Base-by-base conservation (phyloP, 768 basidiomycete species). In the Tylopilus sp. region DNA sequence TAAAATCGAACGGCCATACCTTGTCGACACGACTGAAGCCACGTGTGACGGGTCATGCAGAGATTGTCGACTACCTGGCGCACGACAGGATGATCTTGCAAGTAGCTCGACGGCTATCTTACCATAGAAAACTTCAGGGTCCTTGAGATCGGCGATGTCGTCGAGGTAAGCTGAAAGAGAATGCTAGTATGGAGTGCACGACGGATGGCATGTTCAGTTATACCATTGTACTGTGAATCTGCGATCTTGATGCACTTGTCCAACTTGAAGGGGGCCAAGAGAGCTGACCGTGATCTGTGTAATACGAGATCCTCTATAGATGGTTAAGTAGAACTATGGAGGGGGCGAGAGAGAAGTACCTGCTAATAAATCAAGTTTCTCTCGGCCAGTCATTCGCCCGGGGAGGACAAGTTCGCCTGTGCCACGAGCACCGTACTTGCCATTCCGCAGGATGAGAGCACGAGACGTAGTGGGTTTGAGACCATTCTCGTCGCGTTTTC, bases 331-430 rank as follows among this genome's bases (percentile, higher is more conserved):
- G 31, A 20, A 39, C 15, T 2, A 12, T 1, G 4, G 21, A 40
- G n/a, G n/a, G n/a, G n/a, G n/a, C 11, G n/a, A 31, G 17, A 22
- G 0, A 9, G 6, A 12, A 47, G 52, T 62, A 87, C 90, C 88
- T 58, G 86, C 86, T 26, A 91, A 71, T 22, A 91, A 75, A 65
- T 89, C 87, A 26, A 92, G 74, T 61, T 91, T 91, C 68, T 91
- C 89, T 60, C 86, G 77, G 1, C 90, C 90, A 44, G 77, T 82
- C 55, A 88, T 78, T 62, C 77, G 86, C 22, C 71, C 77, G 47
- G 74, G 72, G 41, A 79, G 67, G 42, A 83, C 65, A 40, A 89
- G 18, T 67, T 89, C 87, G 17, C 87, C 87, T 6, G 81, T 81
- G 38, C 88, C 88, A 47, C 76, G 76, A 25, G 85, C 75, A 12